phyloP scores from a whole-genome alignment of 2,329 filamentous ascomycete genomes.

The Diaporthe australafricana region DNA sequence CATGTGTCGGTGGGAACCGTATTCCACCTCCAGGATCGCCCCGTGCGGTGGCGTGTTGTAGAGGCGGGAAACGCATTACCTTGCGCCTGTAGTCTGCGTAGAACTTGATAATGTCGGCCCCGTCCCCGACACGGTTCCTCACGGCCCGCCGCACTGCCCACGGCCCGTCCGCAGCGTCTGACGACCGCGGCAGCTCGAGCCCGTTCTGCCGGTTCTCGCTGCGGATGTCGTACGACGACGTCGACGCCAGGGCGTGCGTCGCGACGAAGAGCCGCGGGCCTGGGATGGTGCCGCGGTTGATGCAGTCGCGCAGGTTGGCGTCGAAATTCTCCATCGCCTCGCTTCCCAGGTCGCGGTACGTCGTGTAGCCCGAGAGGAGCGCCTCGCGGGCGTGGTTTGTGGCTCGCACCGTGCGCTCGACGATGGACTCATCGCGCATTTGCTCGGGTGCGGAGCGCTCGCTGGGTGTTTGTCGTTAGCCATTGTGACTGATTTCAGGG shows the following conservation, averaged over 20 bases:
- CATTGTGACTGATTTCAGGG: not conserved
- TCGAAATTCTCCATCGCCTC: conserved; percentile 63
- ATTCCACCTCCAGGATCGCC: conserved; percentile 39
- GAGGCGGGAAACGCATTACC: conserved; percentile 55
- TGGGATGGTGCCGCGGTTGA: conserved; percentile 64
- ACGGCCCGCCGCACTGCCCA: conserved; percentile 59
- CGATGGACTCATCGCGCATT: conserved; percentile 68
- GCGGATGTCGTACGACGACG: conserved; percentile 61
- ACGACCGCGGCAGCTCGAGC: conserved; percentile 49
- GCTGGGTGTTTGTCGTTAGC: conserved; percentile 39
- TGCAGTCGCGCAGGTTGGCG: conserved; percentile 62
- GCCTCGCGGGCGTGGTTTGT: conserved; percentile 64
- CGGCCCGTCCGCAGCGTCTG: conserved; percentile 60
- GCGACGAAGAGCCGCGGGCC: conserved; percentile 68
- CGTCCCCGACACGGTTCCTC: conserved; percentile 57
- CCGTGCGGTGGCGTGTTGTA: conserved; percentile 43
- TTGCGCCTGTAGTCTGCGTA: conserved; percentile 62
- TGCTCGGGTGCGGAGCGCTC: conserved; percentile 58
- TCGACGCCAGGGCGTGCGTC: conserved; percentile 61
- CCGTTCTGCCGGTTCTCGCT: conserved; percentile 56
- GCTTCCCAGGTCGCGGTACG: conserved; percentile 67
- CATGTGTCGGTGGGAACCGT: conserved; percentile 50
- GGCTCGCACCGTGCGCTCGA: conserved; percentile 66
- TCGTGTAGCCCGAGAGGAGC: conserved; percentile 68
- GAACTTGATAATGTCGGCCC: conserved; percentile 62